A percentile compares a stretch with the other conserved stretches of the same genome.
Evolutionary conservation across 106 monocot species (phyloP).

Genomic region (Dendrobium officinale): DNA sequence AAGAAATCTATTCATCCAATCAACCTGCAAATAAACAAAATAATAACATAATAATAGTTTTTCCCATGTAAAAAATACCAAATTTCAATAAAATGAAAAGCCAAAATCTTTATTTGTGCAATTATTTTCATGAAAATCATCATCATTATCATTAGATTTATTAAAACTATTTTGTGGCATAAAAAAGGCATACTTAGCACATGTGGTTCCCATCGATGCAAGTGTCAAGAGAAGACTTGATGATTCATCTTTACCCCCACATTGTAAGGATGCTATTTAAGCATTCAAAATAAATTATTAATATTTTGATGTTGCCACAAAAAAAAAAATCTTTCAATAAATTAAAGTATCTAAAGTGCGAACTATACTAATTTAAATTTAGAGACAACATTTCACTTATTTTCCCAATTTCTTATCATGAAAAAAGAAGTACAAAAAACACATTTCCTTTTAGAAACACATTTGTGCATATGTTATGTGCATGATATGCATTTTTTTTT

Average conservation of each 20-base stretch:
- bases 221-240: not conserved
- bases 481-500: not conserved
- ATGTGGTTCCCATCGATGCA: not conserved
- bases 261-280: not conserved
- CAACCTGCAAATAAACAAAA: conserved; percentile 53
- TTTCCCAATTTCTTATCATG: not conserved
- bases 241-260: not conserved
- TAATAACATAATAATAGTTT: not conserved
- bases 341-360: not conserved
- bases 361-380: not conserved
- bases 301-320: not conserved
- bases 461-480: not conserved
- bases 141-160: not conserved
- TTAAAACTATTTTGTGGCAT: not conserved
- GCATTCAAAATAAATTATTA: not conserved
- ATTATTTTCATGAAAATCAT: not conserved
- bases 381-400: not conserved
- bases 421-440: not conserved
- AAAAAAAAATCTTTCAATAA: not conserved
- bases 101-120: not conserved
- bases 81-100: not conserved
- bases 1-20: conserved; percentile 74
- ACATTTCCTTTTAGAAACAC: not conserved
- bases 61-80: not conserved
- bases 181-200: not conserved